Conservation (phyloP, 176 grass and related monocot genomes). For the Oryza brachyantha region DNA sequence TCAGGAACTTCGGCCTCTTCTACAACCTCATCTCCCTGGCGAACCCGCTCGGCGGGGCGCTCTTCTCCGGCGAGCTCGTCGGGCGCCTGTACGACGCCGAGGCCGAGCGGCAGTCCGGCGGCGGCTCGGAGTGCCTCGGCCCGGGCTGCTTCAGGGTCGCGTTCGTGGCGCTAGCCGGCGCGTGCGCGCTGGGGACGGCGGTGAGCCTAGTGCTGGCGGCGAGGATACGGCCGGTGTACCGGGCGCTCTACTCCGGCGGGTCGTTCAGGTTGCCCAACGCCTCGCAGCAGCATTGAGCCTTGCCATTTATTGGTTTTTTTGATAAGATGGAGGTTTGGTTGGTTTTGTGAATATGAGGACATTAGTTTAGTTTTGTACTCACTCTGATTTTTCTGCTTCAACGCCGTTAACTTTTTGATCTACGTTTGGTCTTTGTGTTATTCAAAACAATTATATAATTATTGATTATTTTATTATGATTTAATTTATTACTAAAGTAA, state of each 20-base stretch:
- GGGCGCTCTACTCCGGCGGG: constrained; percentile 44
- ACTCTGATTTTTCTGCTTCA: too few relatives aligned
- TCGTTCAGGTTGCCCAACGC: constrained; percentile 37
- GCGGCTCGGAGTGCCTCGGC: constrained; percentile 17
- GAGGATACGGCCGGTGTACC: constrained; percentile 62
- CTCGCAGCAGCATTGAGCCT: constrained; percentile 4
- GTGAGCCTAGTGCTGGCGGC: constrained; percentile 42
- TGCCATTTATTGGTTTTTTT: too few relatives aligned
- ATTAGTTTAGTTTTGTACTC: too few relatives aligned
- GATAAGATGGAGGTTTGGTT: too few relatives aligned
- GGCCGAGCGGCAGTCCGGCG: constrained; percentile 24
- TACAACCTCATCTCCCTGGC: constrained; percentile 69
- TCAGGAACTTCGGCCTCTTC: constrained; percentile 62
- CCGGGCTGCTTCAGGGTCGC: constrained; percentile 50
- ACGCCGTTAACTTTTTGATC: too few relatives aligned
- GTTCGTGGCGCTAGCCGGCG: constrained; percentile 50
- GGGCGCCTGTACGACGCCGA: constrained; percentile 55
- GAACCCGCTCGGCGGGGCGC: constrained; percentile 51
- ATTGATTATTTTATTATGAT: too few relatives aligned
- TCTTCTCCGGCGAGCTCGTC: constrained; percentile 57
- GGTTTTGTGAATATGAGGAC: too few relatives aligned
- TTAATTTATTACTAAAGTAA: too few relatives aligned
- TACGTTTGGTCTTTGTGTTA: too few relatives aligned
- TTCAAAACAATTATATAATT: too few relatives aligned
- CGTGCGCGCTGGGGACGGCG: constrained; percentile 47